A percentile compares a stretch with the other conserved stretches of the same genome.
phyloP scores from a whole-genome alignment of 2,329 filamentous ascomycete species.

The Aspergillus fijiensis region DNA sequence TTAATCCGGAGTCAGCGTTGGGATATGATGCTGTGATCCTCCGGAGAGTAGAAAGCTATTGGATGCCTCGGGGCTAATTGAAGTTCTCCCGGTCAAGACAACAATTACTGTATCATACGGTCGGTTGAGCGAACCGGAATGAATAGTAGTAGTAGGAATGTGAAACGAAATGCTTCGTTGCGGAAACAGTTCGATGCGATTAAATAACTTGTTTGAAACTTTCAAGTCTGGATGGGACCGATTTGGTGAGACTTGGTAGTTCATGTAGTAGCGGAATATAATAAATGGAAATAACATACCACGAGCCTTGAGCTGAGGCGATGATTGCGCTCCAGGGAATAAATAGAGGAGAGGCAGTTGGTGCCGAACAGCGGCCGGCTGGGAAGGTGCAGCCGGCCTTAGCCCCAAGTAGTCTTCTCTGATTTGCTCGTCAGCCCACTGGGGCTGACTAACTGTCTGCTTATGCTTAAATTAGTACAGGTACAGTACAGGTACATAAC shows the following conservation, averaged over 20 bases:
- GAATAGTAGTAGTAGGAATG: too few relatives aligned
- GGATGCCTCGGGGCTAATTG: neutral
- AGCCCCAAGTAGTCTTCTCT: neutral
- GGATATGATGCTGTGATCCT: neutral
- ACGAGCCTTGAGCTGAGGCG: too few relatives aligned
- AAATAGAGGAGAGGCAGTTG: neutral
- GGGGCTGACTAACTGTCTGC: neutral
- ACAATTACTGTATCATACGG: too few relatives aligned
- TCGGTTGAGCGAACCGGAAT: too few relatives aligned
- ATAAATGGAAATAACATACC: neutral
- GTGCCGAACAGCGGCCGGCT: neutral
- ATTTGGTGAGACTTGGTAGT: neutral
- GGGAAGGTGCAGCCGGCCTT: slow-evolving; percentile 1
- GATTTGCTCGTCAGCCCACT: neutral
- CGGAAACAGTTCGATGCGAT: too few relatives aligned
- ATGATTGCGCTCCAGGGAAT: neutral
- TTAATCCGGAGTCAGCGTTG: too few relatives aligned
- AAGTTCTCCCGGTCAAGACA: too few relatives aligned
- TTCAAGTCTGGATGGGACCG: neutral
- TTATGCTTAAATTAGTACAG: neutral
- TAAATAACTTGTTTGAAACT: neutral
- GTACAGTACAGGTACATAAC: neutral
- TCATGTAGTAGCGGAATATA: too few relatives aligned
- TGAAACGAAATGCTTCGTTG: too few relatives aligned
- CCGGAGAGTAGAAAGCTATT: neutral